A percentile compares a stretch with the other conserved stretches of the same genome.
Conservation (phyloP, 148 eudicot species). For the Silene latifolia region DNA sequence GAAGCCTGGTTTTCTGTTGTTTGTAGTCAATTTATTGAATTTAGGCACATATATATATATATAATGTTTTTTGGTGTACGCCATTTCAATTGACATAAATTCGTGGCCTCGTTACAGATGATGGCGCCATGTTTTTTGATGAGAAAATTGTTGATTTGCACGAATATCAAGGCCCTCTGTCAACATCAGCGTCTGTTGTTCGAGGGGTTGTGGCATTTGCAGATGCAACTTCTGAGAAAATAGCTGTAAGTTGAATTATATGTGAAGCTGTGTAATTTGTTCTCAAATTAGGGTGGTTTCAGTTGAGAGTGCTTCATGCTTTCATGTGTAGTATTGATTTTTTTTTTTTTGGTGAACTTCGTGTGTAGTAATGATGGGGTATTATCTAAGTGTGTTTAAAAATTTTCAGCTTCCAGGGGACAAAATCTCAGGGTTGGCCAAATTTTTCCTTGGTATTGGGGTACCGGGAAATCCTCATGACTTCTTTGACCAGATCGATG, state of each 20-base stretch:
- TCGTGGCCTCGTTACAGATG: slow-evolving; percentile 46
- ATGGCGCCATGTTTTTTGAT: slow-evolving; percentile 85
- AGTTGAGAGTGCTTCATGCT: neutral
- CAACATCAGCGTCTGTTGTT: slow-evolving; percentile 72
- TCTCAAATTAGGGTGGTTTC: neutral
- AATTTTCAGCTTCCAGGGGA: slow-evolving; percentile 71
- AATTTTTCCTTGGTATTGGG: slow-evolving; percentile 80
- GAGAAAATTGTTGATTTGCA: slow-evolving; percentile 68
- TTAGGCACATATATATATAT: neutral
- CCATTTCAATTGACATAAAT: neutral
- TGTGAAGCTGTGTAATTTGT: neutral
- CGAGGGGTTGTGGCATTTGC: slow-evolving; percentile 81
- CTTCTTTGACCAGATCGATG: slow-evolving; percentile 78
- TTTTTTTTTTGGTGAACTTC: neutral
- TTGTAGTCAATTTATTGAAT: neutral
- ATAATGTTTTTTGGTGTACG: neutral
- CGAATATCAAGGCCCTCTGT: slow-evolving; percentile 70
- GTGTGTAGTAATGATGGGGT: slow-evolving; percentile 2
- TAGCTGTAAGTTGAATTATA: slow-evolving; percentile 48
- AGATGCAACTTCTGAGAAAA: slow-evolving; percentile 54
- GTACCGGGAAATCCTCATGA: slow-evolving; percentile 74
- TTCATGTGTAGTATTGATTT: slow-evolving; percentile 1
- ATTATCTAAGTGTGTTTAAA: slow-evolving; percentile 12
- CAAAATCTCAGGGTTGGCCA: slow-evolving; percentile 85
- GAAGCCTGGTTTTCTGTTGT: slow-evolving; percentile 2